Evolutionary conservation across 1,139 yeast genomes (phyloP).

Genomic region (Keqinozyma sinolaborantium): DNA sequence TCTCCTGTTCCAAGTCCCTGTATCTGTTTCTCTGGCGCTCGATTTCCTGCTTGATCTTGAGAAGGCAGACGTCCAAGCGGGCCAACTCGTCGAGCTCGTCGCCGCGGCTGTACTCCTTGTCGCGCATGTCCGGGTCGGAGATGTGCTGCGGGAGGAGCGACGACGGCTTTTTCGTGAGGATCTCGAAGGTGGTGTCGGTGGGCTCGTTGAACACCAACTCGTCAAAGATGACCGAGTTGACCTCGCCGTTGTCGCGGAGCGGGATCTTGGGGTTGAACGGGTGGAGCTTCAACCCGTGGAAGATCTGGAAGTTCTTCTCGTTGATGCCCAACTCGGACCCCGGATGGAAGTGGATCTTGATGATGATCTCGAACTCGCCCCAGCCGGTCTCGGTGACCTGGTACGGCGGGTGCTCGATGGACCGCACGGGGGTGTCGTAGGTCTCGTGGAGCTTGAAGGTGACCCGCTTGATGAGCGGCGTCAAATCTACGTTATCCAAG

Average conservation of each 20-base stretch:
- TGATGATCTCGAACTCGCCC: constrained; percentile 96
- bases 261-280: constrained; percentile 64
- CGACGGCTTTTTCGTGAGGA: constrained; percentile 72
- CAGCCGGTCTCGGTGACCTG: constrained; percentile 98
- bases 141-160: constrained; percentile 65
- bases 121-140: constrained; percentile 37
- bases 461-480: constrained; percentile 83
- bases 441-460: constrained; percentile 95
- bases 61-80: constrained; percentile 63
- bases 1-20: constrained; percentile 48
- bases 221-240: constrained; percentile 74
- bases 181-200: constrained; percentile 79
- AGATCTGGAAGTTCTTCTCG: constrained; percentile 82
- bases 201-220: constrained; percentile 96
- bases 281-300: constrained; percentile 88
- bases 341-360: constrained; percentile 79
- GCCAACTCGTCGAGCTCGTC: constrained; percentile 78
- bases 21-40: constrained; percentile 50
- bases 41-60: constrained; percentile 57
- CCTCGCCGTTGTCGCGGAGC: constrained; percentile 39
- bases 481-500: constrained; percentile 67
- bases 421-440: constrained; percentile 77
- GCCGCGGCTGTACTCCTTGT: constrained; percentile 40
- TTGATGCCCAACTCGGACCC: constrained; percentile 64
- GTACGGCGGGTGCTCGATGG: constrained; percentile 86